Evolutionary conservation across 352 stramenopile genomes (phyloP), one percentile per base, ranked within the genome.

Genomic region (Phytophthora crassamura): DNA sequence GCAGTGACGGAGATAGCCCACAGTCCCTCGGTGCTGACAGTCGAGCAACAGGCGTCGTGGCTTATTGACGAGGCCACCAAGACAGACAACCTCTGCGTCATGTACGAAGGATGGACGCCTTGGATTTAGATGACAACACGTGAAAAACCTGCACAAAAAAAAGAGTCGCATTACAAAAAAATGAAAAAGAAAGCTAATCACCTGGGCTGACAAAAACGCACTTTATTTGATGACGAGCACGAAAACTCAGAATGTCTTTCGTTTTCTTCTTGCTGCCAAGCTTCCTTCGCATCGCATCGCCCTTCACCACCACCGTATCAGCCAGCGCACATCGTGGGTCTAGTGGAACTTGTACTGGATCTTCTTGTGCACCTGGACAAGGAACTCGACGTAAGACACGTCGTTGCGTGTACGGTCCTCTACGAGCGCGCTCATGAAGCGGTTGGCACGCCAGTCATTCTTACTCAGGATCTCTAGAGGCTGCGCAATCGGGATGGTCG

Each of bases 281-380:
- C 52, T 63, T 62, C 52, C 58, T 47, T 72, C 46, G 67, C 35
- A 38, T 69, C 54, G 32, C 45, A 68, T 57, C 63, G 36, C 46
- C 30, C 36, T 59, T 41, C 59, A 57, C 41, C 28, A 16, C 35
- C n/a, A 42, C 20, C 39, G 66, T 41, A 49, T 51, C 36, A 39
- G 33, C 49, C 41, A 57, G 49, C 36, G 30, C 35, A 47, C 48
- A 57, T 4, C 45, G 39, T 48, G 41, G 20, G 57, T 78, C 77
- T 91, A 91, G 67, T 91, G 87, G 72, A 96, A 93, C 74, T 94
- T 94, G 64, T 93, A 88, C 77, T 96, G 88, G 76, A 97, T 95
- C 77, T 96, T 92, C 72, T 94, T 95, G 78, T 97, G 90, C 52
- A 95, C 82, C 58, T 94, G 82, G 41, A 93, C 89, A 36, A 97